Evolutionary conservation across 2,329 filamentous ascomycete species (phyloP), one percentile per base, ranked within the genome.

Genomic region (Aspergillus bombycis): DNA sequence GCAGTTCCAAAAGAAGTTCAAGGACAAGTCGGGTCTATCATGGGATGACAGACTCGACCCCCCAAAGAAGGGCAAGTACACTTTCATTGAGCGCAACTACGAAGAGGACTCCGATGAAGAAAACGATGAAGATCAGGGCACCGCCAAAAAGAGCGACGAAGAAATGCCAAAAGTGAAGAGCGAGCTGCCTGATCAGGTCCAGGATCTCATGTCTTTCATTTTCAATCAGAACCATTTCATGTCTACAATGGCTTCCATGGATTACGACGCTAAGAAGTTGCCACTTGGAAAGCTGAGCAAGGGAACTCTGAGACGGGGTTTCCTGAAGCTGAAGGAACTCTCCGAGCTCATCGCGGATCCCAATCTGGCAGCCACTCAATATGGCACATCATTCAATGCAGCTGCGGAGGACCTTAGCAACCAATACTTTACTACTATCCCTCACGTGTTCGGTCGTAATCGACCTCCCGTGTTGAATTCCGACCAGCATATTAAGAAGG

Each of bases 221-320:
- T 96, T 96, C 83, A 94, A 96, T 75, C 84, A 87, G 62, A 75
- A 88, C 26, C 89, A 89, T 73, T 93, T 96, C 76, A 82, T 86
- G 26, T 84, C 84, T 23, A 86, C 78, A 1, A 75, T 83, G 73
- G 74, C 73, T 2, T 72, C 74, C 6, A 77, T 83, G 71, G 75
- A 77, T 1, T 83, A 83, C 58, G 80, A 83, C 55, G 78, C 77
- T 1, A 74, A 90, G 67, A 96, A 96, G 76, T 81, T 96, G 46
- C 93, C 93, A 0, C 81, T 96, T 1, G 93, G 93, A 5, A 96
- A 95, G 74, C 84, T 96, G 28, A 92, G 91, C 82, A 93, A 94
- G 71, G 80, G 85, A 14, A 95, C 91, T 23, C 90, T 96, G 68
- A 85, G 83, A 32, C 84, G 85, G 16, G 93, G 93, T 9, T 96